Conservation (phyloP, 2,329 filamentous ascomycete genomes). For the Mollisiaceae sp. region DNA sequence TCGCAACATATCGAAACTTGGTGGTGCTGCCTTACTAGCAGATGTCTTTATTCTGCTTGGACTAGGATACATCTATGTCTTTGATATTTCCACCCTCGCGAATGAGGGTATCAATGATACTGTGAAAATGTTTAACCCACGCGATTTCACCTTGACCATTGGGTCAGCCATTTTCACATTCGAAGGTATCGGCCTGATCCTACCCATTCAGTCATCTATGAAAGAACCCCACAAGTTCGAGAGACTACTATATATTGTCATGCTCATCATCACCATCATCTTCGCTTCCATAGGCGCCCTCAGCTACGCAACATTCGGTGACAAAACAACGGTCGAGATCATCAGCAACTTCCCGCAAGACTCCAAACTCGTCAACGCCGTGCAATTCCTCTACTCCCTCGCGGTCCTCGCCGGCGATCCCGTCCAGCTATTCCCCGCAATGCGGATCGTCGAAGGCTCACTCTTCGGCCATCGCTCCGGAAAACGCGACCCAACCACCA, state of each 20-base stretch:
- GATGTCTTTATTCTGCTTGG: constrained; percentile 92
- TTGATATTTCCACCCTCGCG: constrained; percentile 82
- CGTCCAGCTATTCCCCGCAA: constrained; percentile 93
- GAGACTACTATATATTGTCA: constrained; percentile 81
- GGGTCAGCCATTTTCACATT: constrained; percentile 98
- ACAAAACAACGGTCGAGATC: constrained; percentile 91
- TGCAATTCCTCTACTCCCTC: constrained; percentile 96
- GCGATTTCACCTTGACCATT: constrained; percentile 94
- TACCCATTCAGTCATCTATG: constrained; percentile 97
- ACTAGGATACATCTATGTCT: constrained; percentile 92
- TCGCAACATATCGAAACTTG: constrained; percentile 93
- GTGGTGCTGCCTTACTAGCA: constrained; percentile 88
- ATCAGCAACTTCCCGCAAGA: constrained; percentile 94
- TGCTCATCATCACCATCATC: constrained; percentile 90
- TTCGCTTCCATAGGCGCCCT: constrained; percentile 89
- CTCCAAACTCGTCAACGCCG: constrained; percentile 89
- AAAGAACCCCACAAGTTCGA: constrained; percentile 87
- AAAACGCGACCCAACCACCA: constrained; percentile 95
- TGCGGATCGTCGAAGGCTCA: constrained; percentile 90
- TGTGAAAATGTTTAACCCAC: constrained; percentile 79
- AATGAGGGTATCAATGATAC: constrained; percentile 79
- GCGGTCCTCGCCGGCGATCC: constrained; percentile 93
- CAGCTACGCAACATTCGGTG: constrained; percentile 93
- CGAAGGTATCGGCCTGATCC: constrained; percentile 93
- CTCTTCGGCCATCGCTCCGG: constrained; percentile 85